Evolutionary conservation across 1,284 basidiomycete species (phyloP).

Genomic region (Austroboletus niveus): DNA sequence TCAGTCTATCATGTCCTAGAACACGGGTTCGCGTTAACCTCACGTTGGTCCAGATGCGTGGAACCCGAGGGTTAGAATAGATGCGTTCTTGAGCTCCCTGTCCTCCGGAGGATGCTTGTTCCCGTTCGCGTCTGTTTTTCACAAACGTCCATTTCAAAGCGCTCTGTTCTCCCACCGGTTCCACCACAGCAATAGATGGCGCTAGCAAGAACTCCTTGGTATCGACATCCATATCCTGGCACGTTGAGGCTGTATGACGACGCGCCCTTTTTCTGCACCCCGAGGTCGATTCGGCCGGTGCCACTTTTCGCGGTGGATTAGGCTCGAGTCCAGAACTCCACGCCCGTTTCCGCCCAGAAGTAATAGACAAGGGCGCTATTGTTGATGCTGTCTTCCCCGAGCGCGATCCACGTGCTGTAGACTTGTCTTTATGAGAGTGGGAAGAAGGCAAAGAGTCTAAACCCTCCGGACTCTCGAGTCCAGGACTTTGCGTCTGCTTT

Average conservation of each 20-base stretch:
- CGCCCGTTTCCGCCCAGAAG: conserved; percentile 12
- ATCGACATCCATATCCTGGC: conserved; percentile 1
- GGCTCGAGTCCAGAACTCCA: conserved; percentile 12
- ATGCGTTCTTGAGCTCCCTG: not conserved
- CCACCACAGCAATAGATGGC: not conserved
- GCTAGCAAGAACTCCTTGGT: not conserved
- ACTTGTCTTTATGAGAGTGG: not conserved
- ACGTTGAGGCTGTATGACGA: not conserved
- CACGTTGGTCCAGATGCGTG: conserved; percentile 30
- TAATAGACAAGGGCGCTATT: not conserved
- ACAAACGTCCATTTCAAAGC: conserved; percentile 22
- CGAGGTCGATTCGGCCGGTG: not conserved
- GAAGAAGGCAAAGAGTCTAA: not conserved
- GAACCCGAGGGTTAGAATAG: conserved; percentile 2
- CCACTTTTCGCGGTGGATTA: conserved; percentile 10
- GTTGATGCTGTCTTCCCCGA: not conserved
- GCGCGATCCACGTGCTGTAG: not conserved
- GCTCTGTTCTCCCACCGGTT: not conserved
- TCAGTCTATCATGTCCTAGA: conserved; percentile 11
- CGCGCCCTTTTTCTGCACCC: not conserved
- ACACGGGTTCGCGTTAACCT: conserved; percentile 8
- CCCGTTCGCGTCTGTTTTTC: not conserved
- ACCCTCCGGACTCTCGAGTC: not conserved
- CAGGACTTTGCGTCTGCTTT: conserved; percentile 19
- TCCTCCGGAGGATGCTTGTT: not conserved